These are phyloP conservation scores for Limnomonas spitsbergensis DNA, from an alignment of 139 green algal genomes.

Conservation along the genomic window DNA sequence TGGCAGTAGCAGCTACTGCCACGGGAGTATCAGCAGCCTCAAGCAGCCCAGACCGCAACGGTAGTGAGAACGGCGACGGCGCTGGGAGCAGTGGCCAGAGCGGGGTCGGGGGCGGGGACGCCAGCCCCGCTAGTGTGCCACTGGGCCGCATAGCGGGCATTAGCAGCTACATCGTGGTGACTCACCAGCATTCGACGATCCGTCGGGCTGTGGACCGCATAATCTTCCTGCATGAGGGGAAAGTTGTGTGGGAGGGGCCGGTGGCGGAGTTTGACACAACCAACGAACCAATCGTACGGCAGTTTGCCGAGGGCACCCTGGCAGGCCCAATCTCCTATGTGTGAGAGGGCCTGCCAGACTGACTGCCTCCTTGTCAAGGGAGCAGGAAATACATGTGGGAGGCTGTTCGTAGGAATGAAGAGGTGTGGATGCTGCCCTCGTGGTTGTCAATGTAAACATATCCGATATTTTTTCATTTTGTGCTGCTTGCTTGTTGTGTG, in stretches of 20 bases:
- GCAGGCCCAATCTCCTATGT: slow-evolving; percentile 84
- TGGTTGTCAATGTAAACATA: no score
- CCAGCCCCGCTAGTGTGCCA: not conserved
- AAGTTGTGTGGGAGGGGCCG: slow-evolving; percentile 93
- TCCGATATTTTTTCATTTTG: no score
- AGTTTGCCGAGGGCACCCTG: slow-evolving; percentile 87
- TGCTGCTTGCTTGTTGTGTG: no score
- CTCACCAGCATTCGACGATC: slow-evolving; percentile 97
- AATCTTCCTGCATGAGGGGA: slow-evolving; percentile 94
- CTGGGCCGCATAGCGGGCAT: slow-evolving; percentile 57
- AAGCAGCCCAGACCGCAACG: not conserved
- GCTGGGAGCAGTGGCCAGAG: not conserved
- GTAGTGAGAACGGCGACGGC: not conserved
- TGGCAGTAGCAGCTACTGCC: no score
- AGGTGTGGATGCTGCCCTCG: no score
- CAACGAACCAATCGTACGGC: slow-evolving; percentile 88
- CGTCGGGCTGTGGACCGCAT: slow-evolving; percentile 89
- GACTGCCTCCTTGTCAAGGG: no score
- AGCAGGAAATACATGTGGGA: no score
- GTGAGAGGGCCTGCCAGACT: no score
- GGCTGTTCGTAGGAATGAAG: no score
- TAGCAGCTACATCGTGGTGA: slow-evolving; percentile 95
- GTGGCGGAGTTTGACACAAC: slow-evolving; percentile 90
- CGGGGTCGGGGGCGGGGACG: no score
- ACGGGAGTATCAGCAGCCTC: not conserved